A percentile compares a stretch with the other conserved stretches of the same genome.
These are phyloP conservation scores for Stereum hirsutum DNA, from an alignment of 1,284 basidiomycete species.

Conservation along the genomic window DNA sequence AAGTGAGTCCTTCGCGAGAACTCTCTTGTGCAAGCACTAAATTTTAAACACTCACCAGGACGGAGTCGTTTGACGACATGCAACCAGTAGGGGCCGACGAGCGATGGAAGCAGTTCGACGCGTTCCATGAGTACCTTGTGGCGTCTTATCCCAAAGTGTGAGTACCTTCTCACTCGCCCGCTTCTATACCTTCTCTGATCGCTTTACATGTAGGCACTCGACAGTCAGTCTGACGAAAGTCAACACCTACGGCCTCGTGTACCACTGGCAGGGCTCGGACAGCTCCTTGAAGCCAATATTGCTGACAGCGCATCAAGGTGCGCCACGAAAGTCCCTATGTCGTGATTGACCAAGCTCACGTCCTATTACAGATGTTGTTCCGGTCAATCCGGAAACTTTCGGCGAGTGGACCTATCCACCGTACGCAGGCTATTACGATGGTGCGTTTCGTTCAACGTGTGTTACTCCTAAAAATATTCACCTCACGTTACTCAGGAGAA, in stretches of 20 bases:
- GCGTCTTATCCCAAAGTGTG: slow-evolving; percentile 31
- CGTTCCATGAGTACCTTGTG: slow-evolving; percentile 33
- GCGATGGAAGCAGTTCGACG: slow-evolving; percentile 32
- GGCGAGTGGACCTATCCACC: slow-evolving; percentile 37
- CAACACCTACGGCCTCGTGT: slow-evolving; percentile 58
- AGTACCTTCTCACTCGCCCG: slow-evolving; percentile 14
- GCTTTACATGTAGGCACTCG: slow-evolving; percentile 32
- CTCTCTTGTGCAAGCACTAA: background rate
- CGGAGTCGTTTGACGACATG: slow-evolving; percentile 32
- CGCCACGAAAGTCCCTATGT: slow-evolving; percentile 7
- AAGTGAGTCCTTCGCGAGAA: slow-evolving; percentile 18
- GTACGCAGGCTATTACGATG: slow-evolving; percentile 27
- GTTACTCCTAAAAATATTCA: background rate
- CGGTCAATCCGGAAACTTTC: slow-evolving; percentile 42
- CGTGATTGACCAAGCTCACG: background rate
- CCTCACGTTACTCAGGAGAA: slow-evolving; percentile 21
- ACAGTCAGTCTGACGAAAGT: slow-evolving; percentile 45
- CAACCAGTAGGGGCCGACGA: slow-evolving; percentile 31
- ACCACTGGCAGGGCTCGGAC: slow-evolving; percentile 52
- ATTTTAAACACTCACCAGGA: slow-evolving; percentile 14
- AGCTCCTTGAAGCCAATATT: slow-evolving; percentile 52
- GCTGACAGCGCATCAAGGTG: slow-evolving; percentile 61
- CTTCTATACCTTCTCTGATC: background rate
- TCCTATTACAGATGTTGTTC: slow-evolving; percentile 37
- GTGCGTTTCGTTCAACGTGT: slow-evolving; percentile 8